Evolutionary conservation across 768 basidiomycete species (phyloP).

Genomic region (Trametopsis cervina): DNA sequence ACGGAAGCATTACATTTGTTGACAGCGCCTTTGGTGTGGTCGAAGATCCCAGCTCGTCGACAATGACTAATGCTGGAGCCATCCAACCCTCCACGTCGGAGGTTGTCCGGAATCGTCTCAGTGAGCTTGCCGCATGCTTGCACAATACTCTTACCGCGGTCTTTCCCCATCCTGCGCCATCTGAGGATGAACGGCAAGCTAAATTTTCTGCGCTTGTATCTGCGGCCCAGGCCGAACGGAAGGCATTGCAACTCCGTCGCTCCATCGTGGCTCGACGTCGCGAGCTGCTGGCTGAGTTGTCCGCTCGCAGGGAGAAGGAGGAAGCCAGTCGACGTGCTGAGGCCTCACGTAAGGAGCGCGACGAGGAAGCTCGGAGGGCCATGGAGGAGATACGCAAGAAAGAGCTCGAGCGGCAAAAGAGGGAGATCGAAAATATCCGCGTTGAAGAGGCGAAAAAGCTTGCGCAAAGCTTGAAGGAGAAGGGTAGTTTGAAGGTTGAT

Average conservation of each 20-base stretch:
- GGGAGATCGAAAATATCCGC: constrained; percentile 73
- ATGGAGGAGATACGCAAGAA: constrained; percentile 58
- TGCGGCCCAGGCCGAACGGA: constrained; percentile 67
- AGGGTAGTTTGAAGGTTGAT: constrained; percentile 67
- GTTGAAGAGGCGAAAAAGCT: constrained; percentile 85
- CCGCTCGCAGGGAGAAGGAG: constrained; percentile 82
- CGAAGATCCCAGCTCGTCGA: constrained; percentile 30
- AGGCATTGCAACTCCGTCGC: constrained; percentile 68
- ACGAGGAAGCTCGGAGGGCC: constrained; percentile 54
- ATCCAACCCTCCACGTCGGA: constrained; percentile 70
- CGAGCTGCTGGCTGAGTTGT: constrained; percentile 79
- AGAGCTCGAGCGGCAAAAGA: constrained; percentile 57
- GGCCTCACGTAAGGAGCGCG: constrained; percentile 53
- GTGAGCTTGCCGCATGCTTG: constrained; percentile 66
- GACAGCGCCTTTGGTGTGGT: constrained; percentile 60
- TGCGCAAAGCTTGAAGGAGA: constrained; percentile 74
- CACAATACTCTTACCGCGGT: constrained; percentile 61
- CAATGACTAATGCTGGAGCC: constrained; percentile 28
- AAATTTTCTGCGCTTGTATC: constrained; percentile 54
- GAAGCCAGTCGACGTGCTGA: constrained; percentile 77
- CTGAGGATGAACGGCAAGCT: constrained; percentile 51
- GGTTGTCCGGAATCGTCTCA: constrained; percentile 71
- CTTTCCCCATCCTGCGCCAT: constrained; percentile 35
- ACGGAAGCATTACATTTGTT: constrained; percentile 76
- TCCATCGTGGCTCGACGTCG: constrained; percentile 79